Conservation (phyloP, 108 stramenopile genomes). For the Cylindrotheca closterium region DNA sequence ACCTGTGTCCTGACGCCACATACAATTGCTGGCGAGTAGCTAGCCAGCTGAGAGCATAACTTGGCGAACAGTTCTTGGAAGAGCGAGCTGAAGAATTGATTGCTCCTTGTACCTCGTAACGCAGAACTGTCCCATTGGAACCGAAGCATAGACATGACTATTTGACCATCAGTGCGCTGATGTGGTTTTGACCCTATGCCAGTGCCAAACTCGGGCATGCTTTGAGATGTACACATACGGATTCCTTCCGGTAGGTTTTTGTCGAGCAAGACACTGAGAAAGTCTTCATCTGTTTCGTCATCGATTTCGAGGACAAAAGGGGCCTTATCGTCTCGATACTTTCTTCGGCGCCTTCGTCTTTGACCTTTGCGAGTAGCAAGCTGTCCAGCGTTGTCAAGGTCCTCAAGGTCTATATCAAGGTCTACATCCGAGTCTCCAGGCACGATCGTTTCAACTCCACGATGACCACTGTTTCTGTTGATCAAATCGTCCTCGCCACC, state of each 20-base stretch:
- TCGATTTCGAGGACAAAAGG: constrained; percentile 87
- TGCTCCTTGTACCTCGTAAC: constrained; percentile 73
- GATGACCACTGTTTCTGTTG: neutral
- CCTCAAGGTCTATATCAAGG: constrained; percentile 41
- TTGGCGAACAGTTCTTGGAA: constrained; percentile 86
- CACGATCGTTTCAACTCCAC: constrained; percentile 11
- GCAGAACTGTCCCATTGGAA: constrained; percentile 80
- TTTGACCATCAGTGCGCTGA: constrained; percentile 67
- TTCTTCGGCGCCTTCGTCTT: constrained; percentile 56
- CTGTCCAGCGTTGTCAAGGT: constrained; percentile 20
- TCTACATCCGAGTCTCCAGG: constrained; percentile 79
- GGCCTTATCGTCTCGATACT: constrained; percentile 85
- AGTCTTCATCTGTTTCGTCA: constrained; percentile 91
- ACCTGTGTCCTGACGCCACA: constrained; percentile 85
- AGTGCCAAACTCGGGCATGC: constrained; percentile 77
- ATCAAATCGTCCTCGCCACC: constrained; percentile 36
- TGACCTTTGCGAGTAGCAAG: constrained; percentile 44
- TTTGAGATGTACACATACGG: constrained; percentile 64
- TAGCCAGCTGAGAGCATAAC: constrained; percentile 60
- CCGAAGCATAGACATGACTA: constrained; percentile 87
- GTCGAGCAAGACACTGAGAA: constrained; percentile 78
- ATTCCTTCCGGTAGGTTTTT: constrained; percentile 71
- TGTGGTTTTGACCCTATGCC: constrained; percentile 58
- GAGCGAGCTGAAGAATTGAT: constrained; percentile 72
- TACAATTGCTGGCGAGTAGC: constrained; percentile 64